A percentile compares a stretch with the other conserved stretches of the same genome.
Conservation (phyloP, 352 stramenopile species). For the Plasmopara viticola region DNA sequence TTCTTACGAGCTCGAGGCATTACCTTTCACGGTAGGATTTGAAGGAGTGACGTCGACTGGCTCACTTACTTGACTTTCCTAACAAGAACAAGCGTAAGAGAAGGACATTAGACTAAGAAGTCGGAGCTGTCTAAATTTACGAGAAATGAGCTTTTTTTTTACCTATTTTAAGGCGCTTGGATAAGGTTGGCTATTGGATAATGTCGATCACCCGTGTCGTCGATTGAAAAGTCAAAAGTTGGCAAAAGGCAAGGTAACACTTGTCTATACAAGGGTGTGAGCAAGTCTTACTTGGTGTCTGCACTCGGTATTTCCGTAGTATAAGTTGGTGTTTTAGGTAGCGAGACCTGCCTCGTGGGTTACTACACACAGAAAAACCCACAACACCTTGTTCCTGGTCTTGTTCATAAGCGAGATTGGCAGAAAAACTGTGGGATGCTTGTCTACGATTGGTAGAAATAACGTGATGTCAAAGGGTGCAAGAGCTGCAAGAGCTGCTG, state of each 20-base stretch:
- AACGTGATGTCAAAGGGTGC: constrained; percentile 16
- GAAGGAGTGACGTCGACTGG: constrained; percentile 1
- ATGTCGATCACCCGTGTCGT: constrained; percentile 18
- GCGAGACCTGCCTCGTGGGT: constrained; percentile 14
- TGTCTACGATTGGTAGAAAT: neutral
- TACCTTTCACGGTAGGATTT: constrained; percentile 1
- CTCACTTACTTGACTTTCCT: constrained; percentile 7
- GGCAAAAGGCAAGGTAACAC: constrained; percentile 4
- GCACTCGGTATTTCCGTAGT: constrained; percentile 7
- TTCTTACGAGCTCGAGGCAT: constrained; percentile 30
- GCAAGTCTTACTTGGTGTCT: constrained; percentile 14
- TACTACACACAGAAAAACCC: no score
- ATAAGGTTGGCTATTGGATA: constrained; percentile 6
- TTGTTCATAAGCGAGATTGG: no score
- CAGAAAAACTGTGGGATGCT: neutral
- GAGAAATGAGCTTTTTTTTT: neutral
- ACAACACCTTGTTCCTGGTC: no score
- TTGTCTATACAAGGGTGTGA: neutral
- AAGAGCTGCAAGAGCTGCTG: constrained; percentile 10
- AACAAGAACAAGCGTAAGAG: constrained; percentile 26
- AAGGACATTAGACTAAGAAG: constrained; percentile 14
- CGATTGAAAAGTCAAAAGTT: constrained; percentile 17
- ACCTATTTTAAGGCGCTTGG: neutral
- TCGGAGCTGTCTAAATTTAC: neutral
- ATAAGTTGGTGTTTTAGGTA: constrained; percentile 12